phyloP scores from a whole-genome alignment of 2,329 filamentous ascomycete genomes.

The Lojkania enalia region DNA sequence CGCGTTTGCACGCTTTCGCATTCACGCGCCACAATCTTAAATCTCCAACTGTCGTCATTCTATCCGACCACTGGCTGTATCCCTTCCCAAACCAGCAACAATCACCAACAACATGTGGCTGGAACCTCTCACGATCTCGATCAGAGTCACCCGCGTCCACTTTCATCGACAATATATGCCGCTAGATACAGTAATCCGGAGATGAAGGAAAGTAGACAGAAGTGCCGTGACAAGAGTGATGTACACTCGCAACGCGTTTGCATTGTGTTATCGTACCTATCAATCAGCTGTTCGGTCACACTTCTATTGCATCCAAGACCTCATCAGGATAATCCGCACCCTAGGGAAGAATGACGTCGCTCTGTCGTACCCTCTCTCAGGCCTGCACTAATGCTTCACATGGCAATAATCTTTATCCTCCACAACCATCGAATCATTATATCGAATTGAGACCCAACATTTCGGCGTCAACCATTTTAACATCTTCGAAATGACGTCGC shows the following conservation, averaged over 20 bases:
- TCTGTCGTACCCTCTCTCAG: no score
- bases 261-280: conserved; percentile 1
- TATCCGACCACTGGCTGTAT: neutral
- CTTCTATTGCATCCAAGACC: neutral
- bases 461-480: no score
- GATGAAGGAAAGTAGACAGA: neutral
- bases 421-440: neutral
- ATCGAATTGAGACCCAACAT: no score
- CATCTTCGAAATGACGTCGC: neutral
- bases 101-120: conserved; percentile 6
- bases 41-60: conserved; percentile 5
- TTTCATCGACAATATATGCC: neutral
- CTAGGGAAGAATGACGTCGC: no score
- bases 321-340: neutral
- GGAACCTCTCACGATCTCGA: conserved; percentile 7
- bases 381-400: no score
- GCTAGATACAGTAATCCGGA: neutral
- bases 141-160: no score
- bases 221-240: neutral
- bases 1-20: neutral
- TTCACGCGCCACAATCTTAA: conserved; percentile 17
- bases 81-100: neutral
- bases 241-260: neutral
- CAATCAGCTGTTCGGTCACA: neutral
- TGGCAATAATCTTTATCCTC: no score